Evolutionary conservation across 805 yeast genomes (phyloP), one percentile per base, ranked within the genome.

Genomic region (Starmera quercuum): DNA sequence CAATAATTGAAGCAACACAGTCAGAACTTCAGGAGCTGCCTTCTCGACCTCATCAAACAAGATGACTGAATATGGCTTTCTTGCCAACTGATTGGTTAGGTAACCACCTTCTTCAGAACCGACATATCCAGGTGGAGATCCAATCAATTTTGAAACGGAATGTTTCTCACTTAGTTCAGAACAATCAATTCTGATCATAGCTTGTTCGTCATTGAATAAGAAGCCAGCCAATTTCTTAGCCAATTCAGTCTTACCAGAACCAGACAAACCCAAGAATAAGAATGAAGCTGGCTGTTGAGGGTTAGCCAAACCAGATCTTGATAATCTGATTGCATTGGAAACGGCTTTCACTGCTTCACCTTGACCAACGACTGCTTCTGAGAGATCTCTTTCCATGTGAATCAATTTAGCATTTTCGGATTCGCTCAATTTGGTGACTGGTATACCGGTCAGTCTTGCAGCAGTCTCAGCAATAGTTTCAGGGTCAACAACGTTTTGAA

Each of bases 41-140:
- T 92, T 92, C 56, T 92, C 98, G 36, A 92, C 95, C 64, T 92
- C 98, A 62, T 92, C 98, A 53, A 92, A 92, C 41, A 92, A 68
- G 26, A 92, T 71, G n/a, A 92, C 98, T 6, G 97, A 85, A 63
- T 92, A 92, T 36, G 98, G 98, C 41, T 82, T 80, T 53, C 96
- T 75, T 40, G 85, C 72, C 36, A 92, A 69, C 44, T 92, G 95
- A 51, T 92, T 95, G 6, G 98, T 92, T 46, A 92, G 71, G 47
- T 90, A 74, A 45, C 98, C 98, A 58, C 98, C 98, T 59, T 92
- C 96, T 56, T 88, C 97, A 58, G 83, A 94, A 26, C 98, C 98
- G 48, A 92, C 83, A 49, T 83, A 83, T 50, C 98, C 98, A 1
- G 97, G 96, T 2, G 97, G 95, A 15, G 97, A 92, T 63, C 98